These are phyloP conservation scores for Lasiodiplodia sp. DNA, from an alignment of 2,329 filamentous ascomycete species.

Conservation along the genomic window DNA sequence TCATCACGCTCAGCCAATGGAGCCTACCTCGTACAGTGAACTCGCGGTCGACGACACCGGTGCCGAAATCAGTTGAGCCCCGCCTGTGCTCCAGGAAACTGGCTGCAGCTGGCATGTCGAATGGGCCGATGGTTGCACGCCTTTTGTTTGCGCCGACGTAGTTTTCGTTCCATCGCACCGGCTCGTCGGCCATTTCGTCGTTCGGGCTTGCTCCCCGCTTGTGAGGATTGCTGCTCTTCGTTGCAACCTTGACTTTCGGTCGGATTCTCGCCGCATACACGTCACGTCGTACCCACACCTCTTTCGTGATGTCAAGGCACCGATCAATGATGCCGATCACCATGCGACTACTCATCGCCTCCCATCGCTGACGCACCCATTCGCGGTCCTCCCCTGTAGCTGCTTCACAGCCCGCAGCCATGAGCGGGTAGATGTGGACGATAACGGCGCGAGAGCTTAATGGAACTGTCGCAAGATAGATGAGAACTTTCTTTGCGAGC, in stretches of 20 bases:
- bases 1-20: constrained; percentile 75
- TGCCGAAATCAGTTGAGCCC: constrained; percentile 39
- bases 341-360: constrained; percentile 65
- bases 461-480: constrained; percentile 69
- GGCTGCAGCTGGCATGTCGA: constrained; percentile 34
- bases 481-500: constrained; percentile 68
- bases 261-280: constrained; percentile 50
- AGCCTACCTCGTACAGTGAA: constrained; percentile 70
- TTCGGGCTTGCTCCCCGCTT: constrained; percentile 16
- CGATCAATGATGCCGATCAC: constrained; percentile 73
- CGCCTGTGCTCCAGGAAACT: constrained; percentile 37
- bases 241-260: constrained; percentile 25
- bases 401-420: constrained; percentile 72
- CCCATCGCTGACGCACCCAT: constrained; percentile 71
- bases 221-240: constrained; percentile 24
- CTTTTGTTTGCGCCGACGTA: constrained; percentile 35
- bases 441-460: constrained; percentile 68
- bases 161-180: constrained; percentile 37
- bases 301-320: constrained; percentile 68
- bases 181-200: constrained; percentile 31
- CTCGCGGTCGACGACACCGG: constrained; percentile 61
- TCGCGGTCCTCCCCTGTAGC: constrained; percentile 65
- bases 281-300: constrained; percentile 72
- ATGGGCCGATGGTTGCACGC: constrained; percentile 35
- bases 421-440: constrained; percentile 73